Base-by-base conservation (phyloP, 345 rosid species). In the Salix dunnii region DNA sequence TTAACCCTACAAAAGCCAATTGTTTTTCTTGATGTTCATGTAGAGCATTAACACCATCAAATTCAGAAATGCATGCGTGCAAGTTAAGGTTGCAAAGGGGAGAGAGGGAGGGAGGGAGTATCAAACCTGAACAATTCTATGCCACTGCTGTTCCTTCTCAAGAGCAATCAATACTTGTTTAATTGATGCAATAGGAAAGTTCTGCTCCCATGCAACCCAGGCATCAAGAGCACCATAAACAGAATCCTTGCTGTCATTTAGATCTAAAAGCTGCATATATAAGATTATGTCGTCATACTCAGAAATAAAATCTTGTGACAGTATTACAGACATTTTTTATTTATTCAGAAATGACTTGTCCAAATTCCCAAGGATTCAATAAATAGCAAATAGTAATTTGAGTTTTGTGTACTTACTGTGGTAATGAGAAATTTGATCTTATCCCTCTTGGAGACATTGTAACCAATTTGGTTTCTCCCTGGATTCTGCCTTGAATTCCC, bases 201-300 rank as follows among this genome's bases (percentile, higher is more conserved):
- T 87, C 30, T 83, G 89, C 86, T 95, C 97, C 97, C 97, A 92
- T 66, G 99, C 97, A 81, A 94, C 93, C 97, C 97, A 95, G 55
- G 97, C 96, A 85, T 95, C 97, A 38, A 95, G 92, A 84, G 94
- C 87, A 82, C 97, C 92, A 80, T 95, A 95, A 43, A 95, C 86
- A 49, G 89, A 90, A 81, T 92, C 97, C 86, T 91, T 92, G 79
- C 85, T 81, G 83, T 95, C 94, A 78, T 86, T 87, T 18, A 92
- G 84, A 77, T 91, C 93, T 72, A 84, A 78, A 80, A 95, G 94
- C 98, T 94, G 88, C 85, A 77, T 2, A 67, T 27, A 74, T 49
- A 46, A 70, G 33, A 31, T 27, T 58, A 13, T 27, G 27, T 42
- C 2, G 16, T 2, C 13, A 53, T 17, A 68, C 25, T 36, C 20